A percentile compares a stretch with the other conserved stretches of the same genome.
Conservation (phyloP, 257 asterid species). For the Przewalskia tangutica region DNA sequence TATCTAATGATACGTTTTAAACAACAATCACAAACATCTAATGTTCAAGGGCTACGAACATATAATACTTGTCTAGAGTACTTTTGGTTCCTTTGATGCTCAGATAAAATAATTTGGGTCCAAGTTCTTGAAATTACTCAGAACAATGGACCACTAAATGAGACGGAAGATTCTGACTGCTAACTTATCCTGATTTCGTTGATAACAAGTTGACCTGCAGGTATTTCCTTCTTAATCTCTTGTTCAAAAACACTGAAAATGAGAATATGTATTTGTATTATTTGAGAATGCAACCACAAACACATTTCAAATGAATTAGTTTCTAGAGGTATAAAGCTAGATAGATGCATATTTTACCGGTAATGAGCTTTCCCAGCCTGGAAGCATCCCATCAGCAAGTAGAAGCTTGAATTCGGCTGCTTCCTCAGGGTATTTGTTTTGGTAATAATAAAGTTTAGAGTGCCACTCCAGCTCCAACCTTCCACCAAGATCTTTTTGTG, state of each 20-base stretch:
- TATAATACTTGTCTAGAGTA: neutral
- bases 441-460: slow-evolving; percentile 27
- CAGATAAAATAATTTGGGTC: neutral
- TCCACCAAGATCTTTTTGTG: slow-evolving; percentile 28
- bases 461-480: slow-evolving; percentile 34
- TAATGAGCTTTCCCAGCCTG: slow-evolving; percentile 43
- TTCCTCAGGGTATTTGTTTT: slow-evolving; percentile 33
- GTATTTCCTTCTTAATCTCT: neutral
- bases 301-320: neutral
- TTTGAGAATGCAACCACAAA: neutral
- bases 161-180: neutral
- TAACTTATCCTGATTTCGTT: neutral
- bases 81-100: neutral
- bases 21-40: neutral
- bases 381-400: slow-evolving; percentile 34
- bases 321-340: neutral
- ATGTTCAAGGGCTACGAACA: neutral
- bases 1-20: neutral
- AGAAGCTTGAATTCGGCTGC: slow-evolving; percentile 39
- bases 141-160: neutral
- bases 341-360: slow-evolving; percentile 22
- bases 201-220: neutral
- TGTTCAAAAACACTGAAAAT: neutral
- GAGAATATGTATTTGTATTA: neutral
- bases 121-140: neutral